Evolutionary conservation across 2,329 filamentous ascomycete genomes (phyloP).

Genomic region (Colletotrichum godetiae): DNA sequence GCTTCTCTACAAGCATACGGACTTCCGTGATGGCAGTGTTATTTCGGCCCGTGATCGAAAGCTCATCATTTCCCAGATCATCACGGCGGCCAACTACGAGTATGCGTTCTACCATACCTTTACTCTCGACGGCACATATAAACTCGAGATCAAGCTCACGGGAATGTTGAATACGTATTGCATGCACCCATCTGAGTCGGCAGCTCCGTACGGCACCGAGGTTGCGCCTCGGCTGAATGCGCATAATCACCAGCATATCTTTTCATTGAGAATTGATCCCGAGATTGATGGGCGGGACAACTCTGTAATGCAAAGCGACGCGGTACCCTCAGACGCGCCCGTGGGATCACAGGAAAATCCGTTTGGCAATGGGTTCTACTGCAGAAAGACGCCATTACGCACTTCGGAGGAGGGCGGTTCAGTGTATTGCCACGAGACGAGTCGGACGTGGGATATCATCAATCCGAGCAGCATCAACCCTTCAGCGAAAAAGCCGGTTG

Average conservation of each 20-base stretch:
- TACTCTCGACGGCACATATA: constrained; percentile 74
- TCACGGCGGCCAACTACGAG: constrained; percentile 82
- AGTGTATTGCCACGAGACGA: constrained; percentile 37
- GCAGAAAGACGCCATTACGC: constrained; percentile 41
- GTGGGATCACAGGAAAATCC: constrained; percentile 76
- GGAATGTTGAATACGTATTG: constrained; percentile 56
- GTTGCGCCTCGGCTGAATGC: constrained; percentile 64
- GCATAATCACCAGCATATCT: constrained; percentile 69
- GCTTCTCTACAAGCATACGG: constrained; percentile 81
- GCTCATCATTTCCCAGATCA: constrained; percentile 78
- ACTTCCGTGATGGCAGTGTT: constrained; percentile 77
- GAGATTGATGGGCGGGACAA: constrained; percentile 63
- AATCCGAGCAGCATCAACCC: constrained; percentile 65
- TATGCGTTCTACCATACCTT: constrained; percentile 64
- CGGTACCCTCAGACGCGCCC: constrained; percentile 68
- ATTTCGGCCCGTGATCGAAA: constrained; percentile 80
- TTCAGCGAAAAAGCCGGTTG: constrained; percentile 53
- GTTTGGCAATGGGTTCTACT: constrained; percentile 79
- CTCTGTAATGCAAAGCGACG: constrained; percentile 77
- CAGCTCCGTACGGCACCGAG: constrained; percentile 58
- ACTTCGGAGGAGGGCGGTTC: constrained; percentile 39
- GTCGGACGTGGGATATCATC: constrained; percentile 41
- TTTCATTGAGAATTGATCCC: constrained; percentile 47
- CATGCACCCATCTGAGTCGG: constrained; percentile 50
- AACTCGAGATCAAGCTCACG: constrained; percentile 64